Conservation (phyloP, 2,329 filamentous ascomycete species). For the Phialophora tarda region DNA sequence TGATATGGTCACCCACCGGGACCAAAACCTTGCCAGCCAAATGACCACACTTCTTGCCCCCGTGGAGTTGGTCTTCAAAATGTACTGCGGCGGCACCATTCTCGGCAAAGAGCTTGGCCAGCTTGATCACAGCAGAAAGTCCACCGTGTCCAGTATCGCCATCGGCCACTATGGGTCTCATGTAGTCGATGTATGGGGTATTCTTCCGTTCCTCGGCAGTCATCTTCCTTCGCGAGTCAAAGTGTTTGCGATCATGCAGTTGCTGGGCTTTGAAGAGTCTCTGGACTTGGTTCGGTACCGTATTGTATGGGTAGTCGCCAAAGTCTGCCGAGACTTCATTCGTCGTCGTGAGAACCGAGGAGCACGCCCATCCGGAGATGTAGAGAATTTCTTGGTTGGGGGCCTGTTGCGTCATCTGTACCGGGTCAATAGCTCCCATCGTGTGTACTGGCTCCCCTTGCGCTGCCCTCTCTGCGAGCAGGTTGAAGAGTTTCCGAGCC, state of each 20-base stretch:
- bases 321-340: slow-evolving; percentile 98
- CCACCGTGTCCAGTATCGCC: slow-evolving; percentile 95
- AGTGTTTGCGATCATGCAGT: slow-evolving; percentile 95
- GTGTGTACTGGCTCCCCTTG: slow-evolving; percentile 91
- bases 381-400: slow-evolving; percentile 95
- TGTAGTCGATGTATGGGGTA: slow-evolving; percentile 86
- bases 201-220: slow-evolving; percentile 71
- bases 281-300: slow-evolving; percentile 97
- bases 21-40: slow-evolving; percentile 95
- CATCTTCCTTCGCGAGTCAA: slow-evolving; percentile 82
- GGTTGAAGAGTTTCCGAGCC: slow-evolving; percentile 91
- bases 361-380: slow-evolving; percentile 97
- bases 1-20: slow-evolving; percentile 93
- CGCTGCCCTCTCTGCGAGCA: slow-evolving; percentile 77
- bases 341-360: slow-evolving; percentile 85
- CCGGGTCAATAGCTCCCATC: slow-evolving; percentile 97
- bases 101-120: slow-evolving; percentile 96
- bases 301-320: slow-evolving; percentile 98
- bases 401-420: slow-evolving; percentile 99
- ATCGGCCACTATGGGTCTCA: slow-evolving; percentile 93
- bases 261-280: slow-evolving; percentile 94
- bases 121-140: slow-evolving; percentile 88
- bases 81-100: slow-evolving; percentile 95
- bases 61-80: slow-evolving; percentile 97
- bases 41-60: slow-evolving; percentile 98